Evolutionary conservation across 306 rosid genomes (phyloP), one percentile per base, ranked within the genome.

Genomic region (Sicyos edulis): DNA sequence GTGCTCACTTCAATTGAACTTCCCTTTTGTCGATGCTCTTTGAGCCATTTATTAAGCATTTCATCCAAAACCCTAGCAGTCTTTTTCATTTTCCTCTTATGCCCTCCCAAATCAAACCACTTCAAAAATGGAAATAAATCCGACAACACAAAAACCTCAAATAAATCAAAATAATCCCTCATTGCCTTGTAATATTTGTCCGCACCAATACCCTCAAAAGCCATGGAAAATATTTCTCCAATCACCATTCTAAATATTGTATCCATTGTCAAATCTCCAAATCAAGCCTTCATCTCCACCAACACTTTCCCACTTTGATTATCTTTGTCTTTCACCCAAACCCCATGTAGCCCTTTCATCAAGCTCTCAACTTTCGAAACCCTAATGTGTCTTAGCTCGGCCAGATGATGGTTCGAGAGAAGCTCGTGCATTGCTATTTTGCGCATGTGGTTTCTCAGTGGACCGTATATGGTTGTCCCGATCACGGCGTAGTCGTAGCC

Each of bases 231-330:
- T 4, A 80, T 76, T 51, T 86, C 83, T n/a, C 89, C 91, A 0
- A 81, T 86, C 69, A 88, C 95, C 82, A 88, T 83, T 70, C 86
- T 80, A 52, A 82, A 84, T 65, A 84, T 88, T 20, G 82, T 76
- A 47, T 88, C 81, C 1, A 88, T 74, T 4, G 83, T 81, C 74
- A 84, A 12, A 26, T 86, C 86, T 50, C 74, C 82, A 0, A 86
- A 65, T 86, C 95, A 82, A 0, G 54, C 61, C 7, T 61, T 82
- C 14, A 88, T 50, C 2, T 84, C 64, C 42, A 58, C 40, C 79
- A 72, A 75, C 74, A 78, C 54, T 57, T 68, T 72, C 42, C 75
- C 82, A 71, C 76, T 4, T 49, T 4, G 14, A 11, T 47, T 2
- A 10, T 32, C 82, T 53, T 52, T 56, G 53, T 17, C n/a, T 14